Evolutionary conservation across 495 filamentous ascomycete genomes (phyloP).

Genomic region (Penicillium cosmopolitanum): DNA sequence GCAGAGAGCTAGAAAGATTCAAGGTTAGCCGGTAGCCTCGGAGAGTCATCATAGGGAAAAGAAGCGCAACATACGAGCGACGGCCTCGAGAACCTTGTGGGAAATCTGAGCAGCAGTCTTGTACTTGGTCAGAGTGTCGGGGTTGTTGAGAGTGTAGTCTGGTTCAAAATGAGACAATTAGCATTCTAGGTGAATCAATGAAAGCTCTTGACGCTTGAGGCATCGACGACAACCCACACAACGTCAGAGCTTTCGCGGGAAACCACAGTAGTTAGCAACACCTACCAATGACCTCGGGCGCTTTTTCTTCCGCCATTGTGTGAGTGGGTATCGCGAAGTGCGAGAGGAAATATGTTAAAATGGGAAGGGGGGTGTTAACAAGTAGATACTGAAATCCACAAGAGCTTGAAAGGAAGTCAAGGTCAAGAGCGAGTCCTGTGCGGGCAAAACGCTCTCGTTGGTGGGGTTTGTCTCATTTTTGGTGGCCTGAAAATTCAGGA

Average conservation of each 20-base stretch:
- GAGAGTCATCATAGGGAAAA: background rate
- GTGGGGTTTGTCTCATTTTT: slow-evolving; percentile 12
- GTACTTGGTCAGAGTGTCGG: slow-evolving; percentile 98
- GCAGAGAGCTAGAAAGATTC: slow-evolving; percentile 62
- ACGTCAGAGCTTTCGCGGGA: slow-evolving; percentile 45
- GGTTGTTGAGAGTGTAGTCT: slow-evolving; percentile 97
- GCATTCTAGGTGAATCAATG: background rate
- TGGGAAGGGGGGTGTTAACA: background rate
- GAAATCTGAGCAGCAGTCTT: slow-evolving; percentile 94
- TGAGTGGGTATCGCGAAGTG: slow-evolving; percentile 29
- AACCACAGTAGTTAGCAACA: slow-evolving; percentile 30
- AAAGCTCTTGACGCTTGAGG: slow-evolving; percentile 23
- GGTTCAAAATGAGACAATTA: slow-evolving; percentile 12
- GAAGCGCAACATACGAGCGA: slow-evolving; percentile 56
- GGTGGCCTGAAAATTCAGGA: slow-evolving; percentile 22
- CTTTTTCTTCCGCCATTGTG: slow-evolving; percentile 51
- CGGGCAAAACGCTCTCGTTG: slow-evolving; percentile 32
- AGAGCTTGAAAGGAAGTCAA: slow-evolving; percentile 27
- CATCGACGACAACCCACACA: slow-evolving; percentile 37
- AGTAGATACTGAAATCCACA: slow-evolving; percentile 24
- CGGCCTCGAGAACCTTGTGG: slow-evolving; percentile 88
- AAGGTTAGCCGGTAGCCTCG: slow-evolving; percentile 27
- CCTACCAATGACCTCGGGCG: slow-evolving; percentile 49
- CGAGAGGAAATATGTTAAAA: slow-evolving; percentile 15
- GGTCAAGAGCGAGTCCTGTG: slow-evolving; percentile 42